A percentile compares a stretch with the other conserved stretches of the same genome.
These are phyloP conservation scores for Ceratobasidium sp. DNA, from an alignment of 1,284 basidiomycete genomes.

Conservation along the genomic window DNA sequence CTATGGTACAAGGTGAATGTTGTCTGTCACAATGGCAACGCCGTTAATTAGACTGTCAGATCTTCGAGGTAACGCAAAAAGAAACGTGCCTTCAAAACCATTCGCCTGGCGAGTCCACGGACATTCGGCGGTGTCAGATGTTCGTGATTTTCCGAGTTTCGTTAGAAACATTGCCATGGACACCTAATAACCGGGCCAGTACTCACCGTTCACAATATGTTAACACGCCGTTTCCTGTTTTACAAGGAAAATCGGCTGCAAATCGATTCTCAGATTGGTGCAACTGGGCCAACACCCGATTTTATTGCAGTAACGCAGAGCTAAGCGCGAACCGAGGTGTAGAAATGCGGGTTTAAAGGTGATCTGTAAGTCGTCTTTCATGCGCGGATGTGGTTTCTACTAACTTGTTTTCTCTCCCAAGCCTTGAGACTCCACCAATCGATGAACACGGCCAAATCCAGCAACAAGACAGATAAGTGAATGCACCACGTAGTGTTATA, in stretches of 20 bases:
- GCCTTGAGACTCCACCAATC: constrained; percentile 16
- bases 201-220: background rate
- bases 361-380: background rate
- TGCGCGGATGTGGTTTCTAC: background rate
- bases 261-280: background rate
- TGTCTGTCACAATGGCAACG: constrained; percentile 5
- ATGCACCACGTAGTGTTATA: background rate
- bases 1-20: background rate
- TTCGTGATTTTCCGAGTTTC: background rate
- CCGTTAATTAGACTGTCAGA: background rate
- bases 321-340: background rate
- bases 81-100: constrained; percentile 22
- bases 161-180: background rate
- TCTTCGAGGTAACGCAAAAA: background rate
- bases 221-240: background rate
- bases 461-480: background rate
- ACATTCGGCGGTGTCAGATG: background rate
- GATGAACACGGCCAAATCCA: constrained; percentile 10
- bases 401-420: background rate
- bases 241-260: background rate
- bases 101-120: background rate
- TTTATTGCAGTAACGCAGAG: background rate
- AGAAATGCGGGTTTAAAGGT: background rate
- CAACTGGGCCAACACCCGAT: background rate
- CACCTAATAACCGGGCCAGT: background rate